phyloP scores from a whole-genome alignment of 345 rosid species.

The Acer campestre region DNA sequence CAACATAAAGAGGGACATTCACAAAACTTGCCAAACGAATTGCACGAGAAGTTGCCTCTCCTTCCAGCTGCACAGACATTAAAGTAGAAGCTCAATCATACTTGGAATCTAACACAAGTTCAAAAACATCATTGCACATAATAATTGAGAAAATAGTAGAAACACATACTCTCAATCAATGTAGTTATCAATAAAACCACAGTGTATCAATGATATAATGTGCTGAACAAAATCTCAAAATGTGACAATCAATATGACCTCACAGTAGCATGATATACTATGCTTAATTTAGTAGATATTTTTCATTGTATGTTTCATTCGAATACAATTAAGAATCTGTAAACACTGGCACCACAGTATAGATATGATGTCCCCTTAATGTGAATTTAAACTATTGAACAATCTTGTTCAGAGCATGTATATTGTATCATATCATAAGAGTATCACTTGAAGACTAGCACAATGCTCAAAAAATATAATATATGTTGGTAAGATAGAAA shows the following conservation, averaged over 20 bases:
- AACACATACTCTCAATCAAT: not conserved
- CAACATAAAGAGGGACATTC: constrained; percentile 92
- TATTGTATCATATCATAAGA: not conserved
- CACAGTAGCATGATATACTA: not conserved
- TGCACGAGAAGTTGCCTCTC: constrained; percentile 97
- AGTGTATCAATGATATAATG: not conserved
- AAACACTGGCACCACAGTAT: not conserved
- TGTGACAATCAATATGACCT: not conserved
- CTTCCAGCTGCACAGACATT: constrained; percentile 68
- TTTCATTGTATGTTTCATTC: not conserved
- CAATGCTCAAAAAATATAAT: not conserved
- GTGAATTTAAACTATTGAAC: not conserved
- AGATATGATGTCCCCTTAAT: not conserved
- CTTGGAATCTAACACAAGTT: constrained; percentile 2
- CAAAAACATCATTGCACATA: not conserved
- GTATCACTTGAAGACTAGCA: not conserved
- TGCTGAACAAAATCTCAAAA: not conserved
- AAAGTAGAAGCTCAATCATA: constrained; percentile 19
- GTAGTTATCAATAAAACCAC: not conserved
- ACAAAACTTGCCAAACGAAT: constrained; percentile 88
- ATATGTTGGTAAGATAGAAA: not conserved
- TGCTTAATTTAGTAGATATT: not conserved
- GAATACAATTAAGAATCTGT: not conserved
- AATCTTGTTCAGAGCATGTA: not conserved
- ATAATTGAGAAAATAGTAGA: not conserved